Percentiles rank a stretch among this genome's conserved stretches.
phyloP scores from a whole-genome alignment of 2,329 filamentous ascomycete species.

The Hawksworthiomyces lignivorus region DNA sequence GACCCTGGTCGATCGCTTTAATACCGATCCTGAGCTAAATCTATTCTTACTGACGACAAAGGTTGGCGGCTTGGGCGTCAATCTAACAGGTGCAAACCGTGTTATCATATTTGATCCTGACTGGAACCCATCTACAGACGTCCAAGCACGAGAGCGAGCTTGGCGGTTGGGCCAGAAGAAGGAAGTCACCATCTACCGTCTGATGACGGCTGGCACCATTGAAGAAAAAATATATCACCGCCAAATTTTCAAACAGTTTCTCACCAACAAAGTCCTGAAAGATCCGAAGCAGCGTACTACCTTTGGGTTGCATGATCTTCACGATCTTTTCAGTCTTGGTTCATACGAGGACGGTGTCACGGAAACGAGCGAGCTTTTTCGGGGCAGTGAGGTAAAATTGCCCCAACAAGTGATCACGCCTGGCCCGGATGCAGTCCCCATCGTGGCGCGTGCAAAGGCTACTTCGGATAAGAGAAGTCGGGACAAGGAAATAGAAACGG shows the following conservation, averaged over 20 bases:
- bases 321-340: constrained; percentile 82
- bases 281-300: constrained; percentile 90
- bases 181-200: constrained; percentile 88
- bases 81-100: constrained; percentile 86
- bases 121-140: constrained; percentile 95
- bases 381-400: constrained; percentile 70
- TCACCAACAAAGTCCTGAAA: constrained; percentile 91
- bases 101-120: constrained; percentile 99
- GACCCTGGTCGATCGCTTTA: constrained; percentile 85
- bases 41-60: constrained; percentile 93
- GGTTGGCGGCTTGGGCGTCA: constrained; percentile 88
- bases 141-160: constrained; percentile 89
- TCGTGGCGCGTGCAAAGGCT: background rate
- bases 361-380: constrained; percentile 80
- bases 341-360: constrained; percentile 61
- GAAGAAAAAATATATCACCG: constrained; percentile 99
- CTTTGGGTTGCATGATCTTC: constrained; percentile 81
- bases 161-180: constrained; percentile 94
- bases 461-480: background rate
- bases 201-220: constrained; percentile 98
- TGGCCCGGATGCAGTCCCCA: constrained; percentile 17
- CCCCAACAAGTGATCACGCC: constrained; percentile 22
- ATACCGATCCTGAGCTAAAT: constrained; percentile 68
- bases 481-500: background rate
- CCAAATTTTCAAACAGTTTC: constrained; percentile 96